These are phyloP conservation scores for Talaromyces pinophilus DNA, from an alignment of 2,329 filamentous ascomycete genomes.

Conservation along the genomic window DNA sequence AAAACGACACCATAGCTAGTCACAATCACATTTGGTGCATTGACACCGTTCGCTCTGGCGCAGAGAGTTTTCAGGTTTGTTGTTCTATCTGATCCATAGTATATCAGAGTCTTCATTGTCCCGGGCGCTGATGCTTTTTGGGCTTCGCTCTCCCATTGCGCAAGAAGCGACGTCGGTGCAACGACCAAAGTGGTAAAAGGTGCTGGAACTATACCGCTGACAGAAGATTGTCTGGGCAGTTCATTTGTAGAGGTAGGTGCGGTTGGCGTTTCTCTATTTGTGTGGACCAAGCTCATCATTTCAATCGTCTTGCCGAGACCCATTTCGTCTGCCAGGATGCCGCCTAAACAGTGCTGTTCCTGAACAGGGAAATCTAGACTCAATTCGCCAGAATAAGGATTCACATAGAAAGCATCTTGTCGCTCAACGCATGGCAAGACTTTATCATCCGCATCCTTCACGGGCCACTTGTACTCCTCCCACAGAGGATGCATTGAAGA, in stretches of 20 bases:
- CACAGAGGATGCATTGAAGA: conserved; percentile 93
- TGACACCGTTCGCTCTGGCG: conserved; percentile 68
- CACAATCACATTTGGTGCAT: conserved; percentile 85
- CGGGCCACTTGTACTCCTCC: conserved; percentile 93
- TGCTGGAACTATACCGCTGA: conserved; percentile 63
- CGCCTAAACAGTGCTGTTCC: conserved; percentile 91
- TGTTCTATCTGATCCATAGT: conserved; percentile 86
- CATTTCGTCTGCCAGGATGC: conserved; percentile 94
- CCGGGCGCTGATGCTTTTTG: conserved; percentile 84
- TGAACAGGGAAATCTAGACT: conserved; percentile 89
- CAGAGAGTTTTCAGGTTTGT: conserved; percentile 78
- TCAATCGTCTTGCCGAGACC: conserved; percentile 97
- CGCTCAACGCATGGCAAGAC: conserved; percentile 66
- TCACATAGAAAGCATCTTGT: conserved; percentile 83
- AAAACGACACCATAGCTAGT: conserved; percentile 92
- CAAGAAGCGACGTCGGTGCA: conserved; percentile 94
- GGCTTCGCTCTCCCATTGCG: conserved; percentile 96
- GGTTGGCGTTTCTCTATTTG: conserved; percentile 58
- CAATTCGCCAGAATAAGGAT: conserved; percentile 93
- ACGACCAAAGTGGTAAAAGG: conserved; percentile 91
- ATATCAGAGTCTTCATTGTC: conserved; percentile 80
- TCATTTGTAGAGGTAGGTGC: conserved; percentile 55
- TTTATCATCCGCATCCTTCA: conserved; percentile 81
- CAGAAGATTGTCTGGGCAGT: conserved; percentile 63
- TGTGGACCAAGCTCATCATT: conserved; percentile 91